Conservation (phyloP, 2,329 filamentous ascomycete species). For the Cryphonectria radicalis region DNA sequence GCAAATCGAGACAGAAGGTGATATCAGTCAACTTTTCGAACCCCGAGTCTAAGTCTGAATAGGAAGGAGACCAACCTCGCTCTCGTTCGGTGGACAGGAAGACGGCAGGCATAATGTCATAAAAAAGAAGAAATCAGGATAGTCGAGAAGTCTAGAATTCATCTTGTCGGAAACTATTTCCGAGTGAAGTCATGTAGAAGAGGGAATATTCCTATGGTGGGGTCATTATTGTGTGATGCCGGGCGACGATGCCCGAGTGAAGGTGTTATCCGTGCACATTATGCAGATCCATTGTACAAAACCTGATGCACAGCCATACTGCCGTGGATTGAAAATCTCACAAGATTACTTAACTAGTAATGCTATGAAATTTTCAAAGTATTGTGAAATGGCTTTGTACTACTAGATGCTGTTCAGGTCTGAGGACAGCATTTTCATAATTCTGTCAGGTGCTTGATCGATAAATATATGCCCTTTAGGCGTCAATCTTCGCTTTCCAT, state of each 20-base stretch:
- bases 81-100: background rate
- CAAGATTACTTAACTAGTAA: background rate
- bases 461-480: background rate
- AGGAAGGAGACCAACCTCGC: conserved; percentile 13
- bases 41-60: conserved; percentile 12
- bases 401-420: background rate
- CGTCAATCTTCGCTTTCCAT: background rate
- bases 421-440: background rate
- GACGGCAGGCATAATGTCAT: background rate
- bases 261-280: background rate
- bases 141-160: background rate
- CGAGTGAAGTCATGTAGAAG: background rate
- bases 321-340: too few species aligned
- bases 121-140: background rate
- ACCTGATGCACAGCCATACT: background rate
- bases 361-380: background rate
- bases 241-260: background rate
- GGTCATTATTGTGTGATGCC: background rate
- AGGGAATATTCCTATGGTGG: background rate
- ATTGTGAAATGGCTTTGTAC: background rate
- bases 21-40: conserved; percentile 2
- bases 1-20: background rate
- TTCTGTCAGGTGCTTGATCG: background rate
- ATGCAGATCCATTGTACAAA: background rate
- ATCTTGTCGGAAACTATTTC: background rate